Percentiles rank a stretch among this genome's conserved stretches.
Conservation (phyloP, 345 rosid species). For the Boechera retrofracta region DNA sequence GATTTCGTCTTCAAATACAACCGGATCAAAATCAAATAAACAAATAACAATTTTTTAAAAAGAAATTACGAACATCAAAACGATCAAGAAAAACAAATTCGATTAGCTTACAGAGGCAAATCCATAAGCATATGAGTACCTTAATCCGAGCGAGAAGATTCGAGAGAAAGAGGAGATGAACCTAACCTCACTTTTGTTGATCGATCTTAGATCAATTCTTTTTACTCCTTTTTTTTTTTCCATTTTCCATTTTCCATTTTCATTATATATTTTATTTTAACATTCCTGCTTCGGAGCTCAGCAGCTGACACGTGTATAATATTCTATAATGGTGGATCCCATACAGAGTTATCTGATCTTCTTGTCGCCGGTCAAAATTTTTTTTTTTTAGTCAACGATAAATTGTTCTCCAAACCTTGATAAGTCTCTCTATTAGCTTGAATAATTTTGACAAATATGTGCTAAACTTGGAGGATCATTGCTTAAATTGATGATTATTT, state of each 20-base stretch:
- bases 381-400: background rate
- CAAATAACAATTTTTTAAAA: background rate
- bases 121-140: background rate
- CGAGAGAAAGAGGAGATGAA: constrained; percentile 27
- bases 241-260: constrained; percentile 15
- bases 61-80: background rate
- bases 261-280: background rate
- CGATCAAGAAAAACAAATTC: background rate
- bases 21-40: constrained; percentile 37
- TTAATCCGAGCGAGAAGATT: constrained; percentile 13
- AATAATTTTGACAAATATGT: too few relatives aligned
- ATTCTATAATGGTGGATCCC: constrained; percentile 34
- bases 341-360: constrained; percentile 34
- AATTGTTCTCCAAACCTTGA: background rate
- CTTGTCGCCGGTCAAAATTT: constrained; percentile 16
- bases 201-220: constrained; percentile 42
- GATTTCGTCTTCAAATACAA: constrained; percentile 28
- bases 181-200: constrained; percentile 44
- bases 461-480: too few relatives aligned
- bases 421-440: background rate
- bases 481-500: too few relatives aligned
- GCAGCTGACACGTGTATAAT: constrained; percentile 39
- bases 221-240: constrained; percentile 24
- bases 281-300: constrained; percentile 28
- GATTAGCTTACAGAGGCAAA: background rate